Conservation (phyloP, 2,329 filamentous ascomycete genomes). For the Coccinonectria pachysandricola region DNA sequence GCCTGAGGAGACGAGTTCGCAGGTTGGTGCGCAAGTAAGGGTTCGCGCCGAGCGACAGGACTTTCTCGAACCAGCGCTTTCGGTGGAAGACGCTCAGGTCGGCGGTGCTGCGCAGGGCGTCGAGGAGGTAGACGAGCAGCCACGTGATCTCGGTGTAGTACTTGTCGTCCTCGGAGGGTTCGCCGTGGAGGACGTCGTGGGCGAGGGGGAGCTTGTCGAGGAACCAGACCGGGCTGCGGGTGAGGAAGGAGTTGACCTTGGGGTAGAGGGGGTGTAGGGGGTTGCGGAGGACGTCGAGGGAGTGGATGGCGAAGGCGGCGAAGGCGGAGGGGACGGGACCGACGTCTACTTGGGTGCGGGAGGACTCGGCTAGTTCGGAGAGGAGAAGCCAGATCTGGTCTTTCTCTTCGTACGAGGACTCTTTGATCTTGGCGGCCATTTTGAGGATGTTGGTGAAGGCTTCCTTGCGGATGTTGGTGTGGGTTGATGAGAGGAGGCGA, state of each 20-base stretch:
- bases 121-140: constrained; percentile 62
- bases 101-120: constrained; percentile 47
- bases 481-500: constrained; percentile 63
- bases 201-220: constrained; percentile 63
- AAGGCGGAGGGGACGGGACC: constrained; percentile 61
- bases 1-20: constrained; percentile 47
- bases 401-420: constrained; percentile 63
- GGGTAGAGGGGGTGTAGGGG: constrained; percentile 76
- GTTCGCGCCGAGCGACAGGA: constrained; percentile 59
- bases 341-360: constrained; percentile 40
- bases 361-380: constrained; percentile 71
- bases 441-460: constrained; percentile 60
- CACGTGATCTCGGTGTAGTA: constrained; percentile 65
- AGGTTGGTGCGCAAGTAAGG: constrained; percentile 50
- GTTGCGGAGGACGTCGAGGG: constrained; percentile 59
- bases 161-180: constrained; percentile 61
- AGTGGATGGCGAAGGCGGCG: constrained; percentile 63
- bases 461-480: constrained; percentile 69
- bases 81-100: constrained; percentile 54
- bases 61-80: constrained; percentile 61
- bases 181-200: constrained; percentile 49
- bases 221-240: constrained; percentile 67
- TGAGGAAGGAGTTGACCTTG: constrained; percentile 78
- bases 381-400: constrained; percentile 71
- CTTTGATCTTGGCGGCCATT: constrained; percentile 50